phyloP scores from a whole-genome alignment of 306 rosid species.

The Gynostemma pentaphyllum region DNA sequence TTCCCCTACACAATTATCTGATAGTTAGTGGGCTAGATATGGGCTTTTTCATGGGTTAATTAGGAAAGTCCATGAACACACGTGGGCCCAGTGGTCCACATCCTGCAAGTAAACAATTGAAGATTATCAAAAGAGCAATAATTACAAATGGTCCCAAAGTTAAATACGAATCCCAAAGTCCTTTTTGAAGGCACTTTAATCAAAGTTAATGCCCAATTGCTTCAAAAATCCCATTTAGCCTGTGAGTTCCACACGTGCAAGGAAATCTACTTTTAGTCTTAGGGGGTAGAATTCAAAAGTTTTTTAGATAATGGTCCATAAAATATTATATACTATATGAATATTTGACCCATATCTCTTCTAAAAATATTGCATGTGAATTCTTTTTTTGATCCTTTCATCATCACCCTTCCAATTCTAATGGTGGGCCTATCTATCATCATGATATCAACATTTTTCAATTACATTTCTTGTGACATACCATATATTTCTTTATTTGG shows the following conservation, averaged over 20 bases:
- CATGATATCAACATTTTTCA: neutral
- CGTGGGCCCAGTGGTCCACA: slow-evolving; percentile 9
- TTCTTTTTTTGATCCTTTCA: too few relatives aligned
- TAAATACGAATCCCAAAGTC: neutral
- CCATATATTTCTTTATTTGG: neutral
- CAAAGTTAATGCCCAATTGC: neutral
- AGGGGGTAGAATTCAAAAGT: neutral
- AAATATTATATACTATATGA: neutral
- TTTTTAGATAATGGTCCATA: slow-evolving; percentile 2
- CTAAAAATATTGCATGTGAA: neutral
- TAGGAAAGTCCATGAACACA: neutral
- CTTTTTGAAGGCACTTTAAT: neutral
- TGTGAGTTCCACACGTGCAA: slow-evolving; percentile 26
- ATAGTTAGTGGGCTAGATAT: slow-evolving; percentile 6
- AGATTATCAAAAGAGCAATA: neutral
- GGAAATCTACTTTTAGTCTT: neutral
- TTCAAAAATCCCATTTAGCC: slow-evolving; percentile 15
- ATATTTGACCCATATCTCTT: neutral
- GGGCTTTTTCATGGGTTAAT: neutral
- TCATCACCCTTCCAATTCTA: too few relatives aligned
- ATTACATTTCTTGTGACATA: neutral
- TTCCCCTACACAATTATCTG: too few relatives aligned
- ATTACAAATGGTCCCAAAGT: slow-evolving; percentile 4
- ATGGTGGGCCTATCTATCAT: neutral
- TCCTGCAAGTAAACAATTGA: neutral